Percentiles rank a stretch among this genome's conserved stretches.
Evolutionary conservation across 306 rosid species (phyloP).

Genomic region (Purshia tridentata): DNA sequence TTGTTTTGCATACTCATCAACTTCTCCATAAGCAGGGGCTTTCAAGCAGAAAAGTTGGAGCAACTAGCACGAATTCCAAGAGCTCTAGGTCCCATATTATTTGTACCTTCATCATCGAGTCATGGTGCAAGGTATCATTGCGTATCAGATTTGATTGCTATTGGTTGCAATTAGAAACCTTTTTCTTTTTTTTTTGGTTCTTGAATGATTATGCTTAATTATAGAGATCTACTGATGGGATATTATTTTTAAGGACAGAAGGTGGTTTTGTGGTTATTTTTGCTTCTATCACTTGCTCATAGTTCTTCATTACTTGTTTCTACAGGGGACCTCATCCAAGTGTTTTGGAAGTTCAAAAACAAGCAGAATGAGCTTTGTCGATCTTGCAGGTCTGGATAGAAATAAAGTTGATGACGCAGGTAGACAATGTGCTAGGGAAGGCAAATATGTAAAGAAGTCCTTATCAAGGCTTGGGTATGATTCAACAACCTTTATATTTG

Average conservation of each 20-base stretch:
- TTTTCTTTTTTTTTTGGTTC: neutral
- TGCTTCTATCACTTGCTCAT: neutral
- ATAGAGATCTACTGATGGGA: neutral
- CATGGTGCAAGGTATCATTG: constrained; percentile 84
- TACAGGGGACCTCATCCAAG: constrained; percentile 69
- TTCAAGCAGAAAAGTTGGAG: constrained; percentile 94
- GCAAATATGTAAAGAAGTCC: constrained; percentile 72
- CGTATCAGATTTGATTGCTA: constrained; percentile 12
- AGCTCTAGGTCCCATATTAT: constrained; percentile 92
- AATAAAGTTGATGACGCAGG: constrained; percentile 60
- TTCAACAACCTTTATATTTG: constrained; percentile 8
- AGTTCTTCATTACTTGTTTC: constrained; percentile 4
- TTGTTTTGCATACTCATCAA: neutral
- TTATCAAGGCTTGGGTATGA: constrained; percentile 88
- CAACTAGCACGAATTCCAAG: constrained; percentile 80
- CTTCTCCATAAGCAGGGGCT: constrained; percentile 65
- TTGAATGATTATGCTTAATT: neutral
- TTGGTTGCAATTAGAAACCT: neutral
- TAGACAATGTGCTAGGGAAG: constrained; percentile 60
- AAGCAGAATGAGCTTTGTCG: constrained; percentile 87
- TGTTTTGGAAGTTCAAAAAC: constrained; percentile 89
- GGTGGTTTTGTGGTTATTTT: neutral
- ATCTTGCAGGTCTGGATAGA: constrained; percentile 87
- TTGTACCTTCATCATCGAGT: constrained; percentile 78
- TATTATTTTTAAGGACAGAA: neutral